Base-by-base conservation (phyloP, 2,329 filamentous ascomycete genomes). In the Hirsutella minnesotensis region DNA sequence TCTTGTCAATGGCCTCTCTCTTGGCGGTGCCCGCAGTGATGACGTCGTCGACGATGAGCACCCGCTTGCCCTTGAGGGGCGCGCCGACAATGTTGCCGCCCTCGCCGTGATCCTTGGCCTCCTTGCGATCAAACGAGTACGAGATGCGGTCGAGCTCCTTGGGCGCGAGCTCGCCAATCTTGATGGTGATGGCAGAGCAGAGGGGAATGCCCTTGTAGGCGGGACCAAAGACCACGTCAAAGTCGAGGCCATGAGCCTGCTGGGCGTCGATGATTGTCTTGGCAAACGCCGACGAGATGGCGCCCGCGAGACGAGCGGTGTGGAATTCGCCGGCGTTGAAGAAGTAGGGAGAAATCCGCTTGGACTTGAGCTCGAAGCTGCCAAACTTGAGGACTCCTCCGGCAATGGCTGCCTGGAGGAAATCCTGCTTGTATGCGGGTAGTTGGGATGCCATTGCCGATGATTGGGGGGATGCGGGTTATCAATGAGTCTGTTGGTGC, bases 181-280 rank as follows among this genome's bases (percentile, higher is more conserved):
- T 83, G 58, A 85, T 77, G 31, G 82, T 74, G 15, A 87, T 82
- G 3, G 85, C 75, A 15, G 83, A 81, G 37, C 85, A 84, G n/a
- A 96, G 77, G 1, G 89, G 87, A 50, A 96, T 95, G 37, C 92
- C 92, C 69, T 96, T 98, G 73, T 96, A 98, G 9, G 92, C 90
- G 3, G 92, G 90, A 15, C 77, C 89, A 63, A 96, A 96, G 56
- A 96, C 72, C 53, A 96, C 75, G 60, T 96, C 90, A 62, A 94
- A 82, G 27, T 74, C 65, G 38, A 76, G 65, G 29, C 64, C 60
- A 29, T 57, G 53, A 29, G 65, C 56, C 37, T 61, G 53, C 52
- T 65, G 63, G 18, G 69, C 66, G 39, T 72, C 62, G 49, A 70
- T 65, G 53, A 83, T 77, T 44, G 77, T 72, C 50, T 73, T 64